These are phyloP conservation scores for Globisporangium sylvaticum DNA, from an alignment of 352 stramenopile species.

Conservation along the genomic window DNA sequence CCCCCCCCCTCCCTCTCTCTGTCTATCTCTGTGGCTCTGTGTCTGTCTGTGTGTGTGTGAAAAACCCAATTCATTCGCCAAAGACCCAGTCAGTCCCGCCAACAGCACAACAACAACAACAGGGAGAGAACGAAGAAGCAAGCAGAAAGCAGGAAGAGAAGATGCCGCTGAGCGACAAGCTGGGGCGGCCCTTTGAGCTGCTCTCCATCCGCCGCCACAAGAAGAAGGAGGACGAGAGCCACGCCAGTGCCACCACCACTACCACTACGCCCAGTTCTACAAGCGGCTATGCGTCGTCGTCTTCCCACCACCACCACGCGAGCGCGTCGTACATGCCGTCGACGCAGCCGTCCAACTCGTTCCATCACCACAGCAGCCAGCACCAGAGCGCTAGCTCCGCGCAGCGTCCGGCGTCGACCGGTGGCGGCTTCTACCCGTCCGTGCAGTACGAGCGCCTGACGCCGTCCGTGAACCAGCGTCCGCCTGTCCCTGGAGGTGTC, in stretches of 20 bases:
- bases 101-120: neutral
- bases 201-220: constrained; percentile 61
- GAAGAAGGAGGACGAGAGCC: constrained; percentile 38
- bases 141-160: neutral
- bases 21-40: no score
- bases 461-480: constrained; percentile 18
- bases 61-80: no score
- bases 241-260: constrained; percentile 6
- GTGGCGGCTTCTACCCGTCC: constrained; percentile 22
- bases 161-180: constrained; percentile 55
- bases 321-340: constrained; percentile 9
- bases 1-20: no score
- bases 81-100: neutral
- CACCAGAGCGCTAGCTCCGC: constrained; percentile 8
- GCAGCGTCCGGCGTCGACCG: neutral
- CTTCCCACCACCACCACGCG: constrained; percentile 10
- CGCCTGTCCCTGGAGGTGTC: neutral
- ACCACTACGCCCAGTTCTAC: neutral
- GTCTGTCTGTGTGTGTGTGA: no score
- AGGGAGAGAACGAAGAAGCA: neutral
- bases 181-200: constrained; percentile 56
- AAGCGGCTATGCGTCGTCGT: constrained; percentile 4
- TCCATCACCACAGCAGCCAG: constrained; percentile 17
- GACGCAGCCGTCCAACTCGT: constrained; percentile 12
- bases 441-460: constrained; percentile 23